These are phyloP conservation scores for Lipomyces orientalis DNA, from an alignment of 805 yeast species.

Conservation along the genomic window DNA sequence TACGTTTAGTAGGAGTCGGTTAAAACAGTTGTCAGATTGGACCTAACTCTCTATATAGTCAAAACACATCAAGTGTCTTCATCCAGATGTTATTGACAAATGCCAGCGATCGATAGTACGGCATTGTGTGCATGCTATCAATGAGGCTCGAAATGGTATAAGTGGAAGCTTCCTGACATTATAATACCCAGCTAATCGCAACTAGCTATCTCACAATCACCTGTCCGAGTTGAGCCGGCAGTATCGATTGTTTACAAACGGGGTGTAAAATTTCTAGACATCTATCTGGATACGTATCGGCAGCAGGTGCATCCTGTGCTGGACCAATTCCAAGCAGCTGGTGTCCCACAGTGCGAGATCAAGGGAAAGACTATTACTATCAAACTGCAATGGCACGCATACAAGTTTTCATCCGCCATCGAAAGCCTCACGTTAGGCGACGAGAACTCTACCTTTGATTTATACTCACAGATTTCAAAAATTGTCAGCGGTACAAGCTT, in stretches of 20 bases:
- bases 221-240: background rate
- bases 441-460: slow-evolving; percentile 13
- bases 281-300: slow-evolving; percentile 12
- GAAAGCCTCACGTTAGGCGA: slow-evolving; percentile 15
- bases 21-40: background rate
- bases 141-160: slow-evolving; percentile 17
- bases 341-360: background rate
- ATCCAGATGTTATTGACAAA: slow-evolving; percentile 9
- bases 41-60: slow-evolving; percentile 11
- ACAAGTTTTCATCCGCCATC: background rate
- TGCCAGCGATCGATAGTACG: slow-evolving; percentile 20
- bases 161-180: background rate
- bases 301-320: background rate
- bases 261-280: slow-evolving; percentile 17
- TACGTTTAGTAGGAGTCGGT: background rate
- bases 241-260: slow-evolving; percentile 9
- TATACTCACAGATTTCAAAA: slow-evolving; percentile 9
- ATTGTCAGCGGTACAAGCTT: slow-evolving; percentile 13
- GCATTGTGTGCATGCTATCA: slow-evolving; percentile 10
- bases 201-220: background rate
- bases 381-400: slow-evolving; percentile 20
- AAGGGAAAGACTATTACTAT: slow-evolving; percentile 15
- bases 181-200: background rate
- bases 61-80: slow-evolving; percentile 10
- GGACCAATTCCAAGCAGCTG: background rate